Percentiles rank a stretch among this genome's conserved stretches.
phyloP scores from a whole-genome alignment of 768 basidiomycete genomes.

The Pulveroboletus sp. region DNA sequence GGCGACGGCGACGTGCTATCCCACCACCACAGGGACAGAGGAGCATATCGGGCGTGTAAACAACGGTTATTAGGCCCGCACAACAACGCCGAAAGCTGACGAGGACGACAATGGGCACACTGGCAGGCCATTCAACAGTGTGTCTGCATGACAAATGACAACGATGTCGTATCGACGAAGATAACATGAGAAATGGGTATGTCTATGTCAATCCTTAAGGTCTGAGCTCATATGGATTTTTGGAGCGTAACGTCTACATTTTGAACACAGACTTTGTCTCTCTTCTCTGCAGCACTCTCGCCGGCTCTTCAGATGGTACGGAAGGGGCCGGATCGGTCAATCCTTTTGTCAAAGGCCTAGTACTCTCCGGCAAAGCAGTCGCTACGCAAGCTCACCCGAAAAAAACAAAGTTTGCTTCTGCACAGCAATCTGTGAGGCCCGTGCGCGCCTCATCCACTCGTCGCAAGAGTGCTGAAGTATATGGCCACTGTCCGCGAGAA shows the following conservation, averaged over 20 bases:
- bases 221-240: no score
- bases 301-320: slow-evolving; percentile 38
- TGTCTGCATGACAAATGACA: no score
- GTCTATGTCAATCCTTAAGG: no score
- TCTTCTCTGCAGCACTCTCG: slow-evolving; percentile 65
- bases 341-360: slow-evolving; percentile 88
- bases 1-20: no score
- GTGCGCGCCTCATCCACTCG: slow-evolving; percentile 91
- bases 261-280: slow-evolving; percentile 93
- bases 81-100: no score
- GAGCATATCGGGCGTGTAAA: no score
- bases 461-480: slow-evolving; percentile 70
- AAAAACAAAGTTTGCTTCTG: slow-evolving; percentile 93
- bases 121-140: no score
- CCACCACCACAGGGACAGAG: no score
- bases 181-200: no score
- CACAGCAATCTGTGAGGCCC: slow-evolving; percentile 90
- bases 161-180: no score
- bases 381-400: slow-evolving; percentile 90
- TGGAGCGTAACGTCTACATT: slow-evolving; percentile 83
- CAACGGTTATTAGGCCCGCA: no score
- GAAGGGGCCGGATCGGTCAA: slow-evolving; percentile 82
- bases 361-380: slow-evolving; percentile 87
- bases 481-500: slow-evolving; percentile 35
- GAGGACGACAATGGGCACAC: no score